Percentiles rank a stretch among this genome's conserved stretches.
These are phyloP conservation scores for Hortiboletus campestris DNA, from an alignment of 768 basidiomycete genomes.

Conservation along the genomic window DNA sequence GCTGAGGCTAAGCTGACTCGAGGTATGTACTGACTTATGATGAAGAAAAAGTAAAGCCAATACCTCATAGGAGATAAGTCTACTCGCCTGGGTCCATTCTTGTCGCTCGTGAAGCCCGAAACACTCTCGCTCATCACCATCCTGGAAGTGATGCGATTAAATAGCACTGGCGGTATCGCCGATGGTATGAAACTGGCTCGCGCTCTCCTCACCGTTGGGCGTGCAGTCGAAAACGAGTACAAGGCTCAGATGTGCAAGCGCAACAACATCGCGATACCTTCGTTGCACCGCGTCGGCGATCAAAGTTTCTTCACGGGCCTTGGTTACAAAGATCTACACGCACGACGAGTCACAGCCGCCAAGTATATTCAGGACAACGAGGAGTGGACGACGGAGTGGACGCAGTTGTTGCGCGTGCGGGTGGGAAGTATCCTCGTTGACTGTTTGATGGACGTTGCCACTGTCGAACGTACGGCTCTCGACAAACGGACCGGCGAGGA, in stretches of 20 bases:
- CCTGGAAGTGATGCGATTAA: constrained; percentile 81
- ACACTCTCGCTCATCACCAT: constrained; percentile 87
- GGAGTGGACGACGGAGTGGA: constrained; percentile 81
- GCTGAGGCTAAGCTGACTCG: constrained; percentile 33
- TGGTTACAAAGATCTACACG: constrained; percentile 60
- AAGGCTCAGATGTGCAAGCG: constrained; percentile 76
- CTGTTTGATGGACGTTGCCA: constrained; percentile 80
- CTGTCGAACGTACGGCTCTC: constrained; percentile 58
- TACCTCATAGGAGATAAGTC: constrained; percentile 8
- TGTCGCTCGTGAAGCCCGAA: constrained; percentile 70
- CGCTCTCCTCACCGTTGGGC: constrained; percentile 76
- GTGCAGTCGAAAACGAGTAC: constrained; percentile 87
- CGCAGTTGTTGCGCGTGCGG: constrained; percentile 68
- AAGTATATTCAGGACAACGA: constrained; percentile 65
- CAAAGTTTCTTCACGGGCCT: constrained; percentile 53
- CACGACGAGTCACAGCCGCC: constrained; percentile 63
- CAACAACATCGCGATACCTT: constrained; percentile 54
- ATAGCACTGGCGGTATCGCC: constrained; percentile 70
- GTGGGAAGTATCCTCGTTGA: constrained; percentile 84
- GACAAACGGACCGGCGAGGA: constrained; percentile 58
- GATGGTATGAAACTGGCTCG: constrained; percentile 90
- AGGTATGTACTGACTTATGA: constrained; percentile 14
- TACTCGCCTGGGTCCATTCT: constrained; percentile 61
- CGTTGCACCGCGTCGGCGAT: constrained; percentile 26
- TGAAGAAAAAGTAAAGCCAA: neutral